Evolutionary conservation across 805 yeast genomes (phyloP).

Genomic region (Metschnikowia picachoensis): DNA sequence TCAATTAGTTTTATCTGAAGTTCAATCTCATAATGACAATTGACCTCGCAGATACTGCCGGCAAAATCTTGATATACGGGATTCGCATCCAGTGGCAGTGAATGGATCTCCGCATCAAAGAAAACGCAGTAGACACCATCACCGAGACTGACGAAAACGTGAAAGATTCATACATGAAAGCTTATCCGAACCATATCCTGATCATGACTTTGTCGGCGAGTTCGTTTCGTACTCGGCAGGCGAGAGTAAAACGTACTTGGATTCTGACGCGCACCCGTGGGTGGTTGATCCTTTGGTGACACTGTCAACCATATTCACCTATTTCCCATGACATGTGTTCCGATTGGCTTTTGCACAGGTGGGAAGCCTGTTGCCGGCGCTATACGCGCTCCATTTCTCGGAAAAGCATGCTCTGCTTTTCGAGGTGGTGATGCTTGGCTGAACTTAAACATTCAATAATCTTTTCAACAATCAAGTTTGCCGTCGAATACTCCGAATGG

Average conservation of each 20-base stretch:
- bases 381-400: slow-evolving; percentile 15
- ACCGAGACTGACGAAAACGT: slow-evolving; percentile 15
- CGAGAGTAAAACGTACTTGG: slow-evolving; percentile 9
- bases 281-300: slow-evolving; percentile 17
- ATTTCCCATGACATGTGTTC: slow-evolving; percentile 18
- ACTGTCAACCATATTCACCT: slow-evolving; percentile 17
- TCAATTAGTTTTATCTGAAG: too few species aligned
- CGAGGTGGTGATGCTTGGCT: slow-evolving; percentile 16
- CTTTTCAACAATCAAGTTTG: slow-evolving; percentile 8
- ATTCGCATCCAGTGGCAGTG: neutral
- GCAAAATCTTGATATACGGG: slow-evolving; percentile 9
- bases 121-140: slow-evolving; percentile 16
- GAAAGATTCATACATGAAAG: slow-evolving; percentile 9
- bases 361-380: slow-evolving; percentile 15
- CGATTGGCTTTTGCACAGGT: slow-evolving; percentile 14
- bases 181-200: slow-evolving; percentile 8
- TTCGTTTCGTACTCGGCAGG: slow-evolving; percentile 17
- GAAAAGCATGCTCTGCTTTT: slow-evolving; percentile 14
- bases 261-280: slow-evolving; percentile 15
- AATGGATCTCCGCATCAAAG: slow-evolving; percentile 8
- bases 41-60: slow-evolving; percentile 13
- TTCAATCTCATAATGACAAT: neutral
- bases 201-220: slow-evolving; percentile 16
- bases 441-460: slow-evolving; percentile 7
- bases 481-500: slow-evolving; percentile 15